Conservation (phyloP, 345 rosid species). For the Heritiera fomes region DNA sequence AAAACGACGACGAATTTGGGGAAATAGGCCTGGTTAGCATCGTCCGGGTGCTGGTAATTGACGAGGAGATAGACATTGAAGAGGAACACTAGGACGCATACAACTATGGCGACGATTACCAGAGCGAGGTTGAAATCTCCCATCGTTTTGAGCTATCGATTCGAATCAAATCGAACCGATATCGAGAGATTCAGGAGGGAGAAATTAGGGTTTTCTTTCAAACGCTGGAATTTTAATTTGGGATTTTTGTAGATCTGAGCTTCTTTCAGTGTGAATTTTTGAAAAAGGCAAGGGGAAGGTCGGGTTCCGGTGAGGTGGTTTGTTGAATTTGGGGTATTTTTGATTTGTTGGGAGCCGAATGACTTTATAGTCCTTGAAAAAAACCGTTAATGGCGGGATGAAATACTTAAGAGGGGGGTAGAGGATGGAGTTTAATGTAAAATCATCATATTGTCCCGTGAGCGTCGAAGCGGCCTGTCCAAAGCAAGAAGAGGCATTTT, state of each 20-base stretch:
- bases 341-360: neutral
- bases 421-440: conserved; percentile 28
- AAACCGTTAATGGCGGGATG: neutral
- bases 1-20: conserved; percentile 96
- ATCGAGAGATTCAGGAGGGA: conserved; percentile 18
- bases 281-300: conserved; percentile 21
- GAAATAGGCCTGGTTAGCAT: conserved; percentile 96
- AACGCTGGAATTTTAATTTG: conserved; percentile 19
- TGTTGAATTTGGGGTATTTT: conserved; percentile 16
- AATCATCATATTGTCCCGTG: neutral
- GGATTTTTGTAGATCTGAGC: conserved; percentile 34
- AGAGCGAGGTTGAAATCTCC: conserved; percentile 99
- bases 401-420: neutral
- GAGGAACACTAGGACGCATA: conserved; percentile 81
- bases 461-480: conserved; percentile 23
- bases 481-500: neutral
- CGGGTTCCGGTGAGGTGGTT: conserved; percentile 31
- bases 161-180: conserved; percentile 33
- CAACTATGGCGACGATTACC: conserved; percentile 89
- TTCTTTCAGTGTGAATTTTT: conserved; percentile 8
- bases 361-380: conserved; percentile 20
- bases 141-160: conserved; percentile 50
- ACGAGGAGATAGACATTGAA: conserved; percentile 94
- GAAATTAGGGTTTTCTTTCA: conserved; percentile 31
- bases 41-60: conserved; percentile 98